These are phyloP conservation scores for Podila epigama DNA, from an alignment of 192 early-diverging fungal species.

Conservation along the genomic window DNA sequence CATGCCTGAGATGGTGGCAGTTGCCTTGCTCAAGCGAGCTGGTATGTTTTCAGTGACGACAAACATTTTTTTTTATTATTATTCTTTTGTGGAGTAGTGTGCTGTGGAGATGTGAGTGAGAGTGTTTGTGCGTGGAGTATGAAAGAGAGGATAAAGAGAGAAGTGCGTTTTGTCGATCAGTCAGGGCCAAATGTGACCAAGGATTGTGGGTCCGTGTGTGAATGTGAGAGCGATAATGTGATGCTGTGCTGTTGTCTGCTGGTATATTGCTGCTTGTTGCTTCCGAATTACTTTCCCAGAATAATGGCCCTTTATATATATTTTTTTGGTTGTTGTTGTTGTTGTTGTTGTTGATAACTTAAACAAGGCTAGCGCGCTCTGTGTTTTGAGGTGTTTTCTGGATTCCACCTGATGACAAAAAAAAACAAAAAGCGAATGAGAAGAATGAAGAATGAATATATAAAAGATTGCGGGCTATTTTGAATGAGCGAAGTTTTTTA, in stretches of 20 bases:
- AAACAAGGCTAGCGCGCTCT: neutral
- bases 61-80: neutral
- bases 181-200: neutral
- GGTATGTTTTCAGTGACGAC: conserved; percentile 16
- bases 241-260: neutral
- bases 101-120: neutral
- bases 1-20: conserved; percentile 77
- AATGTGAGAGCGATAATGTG: neutral
- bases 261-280: neutral
- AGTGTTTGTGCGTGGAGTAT: neutral
- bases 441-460: no score
- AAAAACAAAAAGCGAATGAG: no score
- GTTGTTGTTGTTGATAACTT: no score
- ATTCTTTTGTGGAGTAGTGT: neutral
- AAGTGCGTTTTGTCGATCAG: neutral
- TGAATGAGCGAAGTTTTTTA: no score
- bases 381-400: neutral
- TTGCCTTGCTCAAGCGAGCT: conserved; percentile 31
- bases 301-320: neutral
- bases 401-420: no score
- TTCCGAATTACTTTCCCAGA: no score
- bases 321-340: neutral
- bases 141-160: conserved; percentile 1
- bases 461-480: no score
- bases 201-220: neutral